phyloP scores from a whole-genome alignment of 2,329 filamentous ascomycete species.

The Trichophyton verrucosum region DNA sequence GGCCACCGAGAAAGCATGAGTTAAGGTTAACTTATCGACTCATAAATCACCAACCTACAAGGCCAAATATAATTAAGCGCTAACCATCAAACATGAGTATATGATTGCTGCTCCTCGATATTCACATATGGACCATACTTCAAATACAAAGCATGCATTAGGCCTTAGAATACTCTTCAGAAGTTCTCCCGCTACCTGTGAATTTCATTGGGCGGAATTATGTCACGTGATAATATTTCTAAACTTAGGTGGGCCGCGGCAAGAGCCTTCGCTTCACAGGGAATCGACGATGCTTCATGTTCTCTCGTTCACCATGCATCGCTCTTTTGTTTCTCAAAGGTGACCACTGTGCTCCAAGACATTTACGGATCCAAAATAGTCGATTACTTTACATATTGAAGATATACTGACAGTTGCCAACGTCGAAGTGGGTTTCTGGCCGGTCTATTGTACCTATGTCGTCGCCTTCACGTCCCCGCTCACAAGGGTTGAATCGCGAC shows the following conservation, averaged over 20 bases:
- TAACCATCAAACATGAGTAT: too few relatives aligned
- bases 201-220: neutral
- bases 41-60: too few relatives aligned
- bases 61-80: too few relatives aligned
- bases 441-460: conserved; percentile 19
- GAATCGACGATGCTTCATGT: neutral
- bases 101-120: too few relatives aligned
- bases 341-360: neutral
- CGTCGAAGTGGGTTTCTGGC: too few relatives aligned
- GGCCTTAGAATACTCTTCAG: too few relatives aligned
- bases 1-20: too few relatives aligned
- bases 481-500: conserved; percentile 14
- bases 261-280: neutral
- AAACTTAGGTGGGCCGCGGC: neutral
- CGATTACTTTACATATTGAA: neutral
- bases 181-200: too few relatives aligned
- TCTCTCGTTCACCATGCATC: neutral
- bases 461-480: conserved; percentile 23
- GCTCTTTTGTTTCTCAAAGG: neutral
- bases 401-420: too few relatives aligned
- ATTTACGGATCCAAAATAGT: neutral
- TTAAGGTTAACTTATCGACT: too few relatives aligned
- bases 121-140: too few relatives aligned
- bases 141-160: too few relatives aligned
- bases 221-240: neutral